Evolutionary conservation across 768 basidiomycete species (phyloP).

Genomic region (Trametes elegans): DNA sequence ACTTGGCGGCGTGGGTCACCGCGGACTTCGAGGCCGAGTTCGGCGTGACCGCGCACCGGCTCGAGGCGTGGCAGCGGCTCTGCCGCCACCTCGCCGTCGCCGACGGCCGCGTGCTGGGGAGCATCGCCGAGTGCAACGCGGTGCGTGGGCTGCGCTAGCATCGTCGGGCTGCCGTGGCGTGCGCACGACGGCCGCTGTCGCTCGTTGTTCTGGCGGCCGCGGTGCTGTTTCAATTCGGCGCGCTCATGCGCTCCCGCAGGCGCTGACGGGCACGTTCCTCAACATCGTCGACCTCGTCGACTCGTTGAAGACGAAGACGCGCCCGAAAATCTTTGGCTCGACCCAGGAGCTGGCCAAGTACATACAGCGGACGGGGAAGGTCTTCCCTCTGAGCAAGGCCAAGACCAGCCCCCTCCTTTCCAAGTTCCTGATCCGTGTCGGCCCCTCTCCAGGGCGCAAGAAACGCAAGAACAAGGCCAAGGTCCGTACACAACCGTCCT

Average conservation of each 20-base stretch:
- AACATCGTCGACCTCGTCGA: conserved; percentile 9
- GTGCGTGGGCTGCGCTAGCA: neutral
- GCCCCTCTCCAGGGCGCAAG: neutral
- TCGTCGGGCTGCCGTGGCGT: neutral
- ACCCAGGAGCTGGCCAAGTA: neutral
- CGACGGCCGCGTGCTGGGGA: neutral
- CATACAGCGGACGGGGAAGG: neutral
- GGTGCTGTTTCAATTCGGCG: neutral
- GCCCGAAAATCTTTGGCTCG: neutral
- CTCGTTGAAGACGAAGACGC: neutral
- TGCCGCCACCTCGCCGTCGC: neutral
- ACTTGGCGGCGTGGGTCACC: neutral
- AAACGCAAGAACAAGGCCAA: neutral
- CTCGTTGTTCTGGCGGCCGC: neutral
- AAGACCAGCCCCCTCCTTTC: neutral
- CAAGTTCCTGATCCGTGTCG: neutral
- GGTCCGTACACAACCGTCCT: neutral
- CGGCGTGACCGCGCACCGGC: neutral
- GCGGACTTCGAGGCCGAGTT: neutral
- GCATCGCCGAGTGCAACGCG: neutral
- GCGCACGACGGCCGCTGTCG: neutral
- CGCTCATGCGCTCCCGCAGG: neutral
- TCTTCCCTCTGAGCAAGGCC: neutral
- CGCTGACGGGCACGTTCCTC: neutral
- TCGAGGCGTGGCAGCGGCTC: neutral